Base-by-base conservation (phyloP, 2,329 filamentous ascomycete species). In the Cladosporium sp. region DNA sequence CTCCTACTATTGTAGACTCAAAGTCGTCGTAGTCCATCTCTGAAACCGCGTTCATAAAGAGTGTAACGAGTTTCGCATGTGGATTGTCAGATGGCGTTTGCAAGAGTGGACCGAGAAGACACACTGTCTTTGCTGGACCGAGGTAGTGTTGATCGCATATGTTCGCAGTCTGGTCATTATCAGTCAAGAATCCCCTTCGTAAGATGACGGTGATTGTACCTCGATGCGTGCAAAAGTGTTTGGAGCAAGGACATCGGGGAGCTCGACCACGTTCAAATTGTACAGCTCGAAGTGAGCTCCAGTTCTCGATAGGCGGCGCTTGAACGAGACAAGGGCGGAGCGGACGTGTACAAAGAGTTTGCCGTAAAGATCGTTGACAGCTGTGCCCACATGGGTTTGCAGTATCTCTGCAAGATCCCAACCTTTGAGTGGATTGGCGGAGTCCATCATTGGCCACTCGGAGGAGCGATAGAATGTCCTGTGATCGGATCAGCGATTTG, bases 11-110 rank as follows among this genome's bases (percentile, higher is more conserved):
- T n/a, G n/a, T n/a, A n/a, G n/a, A n/a, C n/a, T n/a, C n/a, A n/a
- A n/a, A n/a, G n/a, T n/a, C 28, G 28, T 30, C 28, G 28, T 9
- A 30, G 9, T 8, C 12, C 11, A 12, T 6, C 3, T 61, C 54
- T 1, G 47, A 11, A 19, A 73, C 61, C 0, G 73, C 75, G 58
- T 76, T 76, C 51, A 75, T 63, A 67, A 77, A 79, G 0, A 77
- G 68, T 9, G 72, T 71, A n/a, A 80, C 59, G 0, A 79, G 65
- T 0, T 74, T 75, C 1, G 77, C 76, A 22, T 76, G 67, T 0
- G 72, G 69, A 58, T 78, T 79, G 5, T 69, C 39, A 0, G 3
- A 1, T 5, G 60, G 67, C 0, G 59, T 17, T 51, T 75, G 69
- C 0, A 80, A 72, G 1, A 78, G 57, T 0, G 68, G 70, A 3